Conservation (phyloP, 2,329 filamentous ascomycete genomes). For the Triangularia setosa region DNA sequence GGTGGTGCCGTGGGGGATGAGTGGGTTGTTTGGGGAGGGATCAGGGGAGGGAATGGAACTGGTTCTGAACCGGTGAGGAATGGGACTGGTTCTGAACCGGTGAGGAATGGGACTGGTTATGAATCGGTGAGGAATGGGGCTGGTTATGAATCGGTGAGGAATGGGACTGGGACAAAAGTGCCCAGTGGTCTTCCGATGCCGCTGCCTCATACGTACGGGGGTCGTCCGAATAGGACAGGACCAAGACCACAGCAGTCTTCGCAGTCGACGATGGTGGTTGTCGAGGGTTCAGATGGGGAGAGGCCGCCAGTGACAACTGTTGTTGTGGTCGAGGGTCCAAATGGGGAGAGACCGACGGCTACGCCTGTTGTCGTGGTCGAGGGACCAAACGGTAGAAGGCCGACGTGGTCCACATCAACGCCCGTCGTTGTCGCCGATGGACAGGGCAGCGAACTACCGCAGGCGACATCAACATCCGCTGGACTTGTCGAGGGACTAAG, state of each 20-base stretch:
- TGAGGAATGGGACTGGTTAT: too few species aligned
- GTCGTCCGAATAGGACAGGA: background rate
- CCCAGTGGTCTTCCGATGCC: background rate
- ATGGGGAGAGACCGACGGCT: background rate
- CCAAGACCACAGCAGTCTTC: too few species aligned
- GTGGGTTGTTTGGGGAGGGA: background rate
- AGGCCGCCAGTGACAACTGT: too few species aligned
- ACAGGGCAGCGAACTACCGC: background rate
- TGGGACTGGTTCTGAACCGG: too few species aligned
- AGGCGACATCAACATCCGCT: background rate
- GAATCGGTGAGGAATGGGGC: too few species aligned
- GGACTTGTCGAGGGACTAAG: background rate
- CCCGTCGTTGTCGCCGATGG: background rate
- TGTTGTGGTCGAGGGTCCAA: background rate
- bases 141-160: too few species aligned
- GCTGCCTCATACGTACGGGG: background rate
- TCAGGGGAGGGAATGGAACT: background rate
- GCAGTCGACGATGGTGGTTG: too few species aligned
- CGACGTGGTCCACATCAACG: background rate
- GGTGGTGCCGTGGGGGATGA: background rate
- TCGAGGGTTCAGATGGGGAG: too few species aligned
- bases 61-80: background rate
- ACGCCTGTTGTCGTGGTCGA: background rate
- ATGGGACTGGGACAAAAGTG: too few species aligned
- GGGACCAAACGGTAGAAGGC: background rate